phyloP scores from a whole-genome alignment of 495 filamentous ascomycete species.

The Penicillium pancosmium region DNA sequence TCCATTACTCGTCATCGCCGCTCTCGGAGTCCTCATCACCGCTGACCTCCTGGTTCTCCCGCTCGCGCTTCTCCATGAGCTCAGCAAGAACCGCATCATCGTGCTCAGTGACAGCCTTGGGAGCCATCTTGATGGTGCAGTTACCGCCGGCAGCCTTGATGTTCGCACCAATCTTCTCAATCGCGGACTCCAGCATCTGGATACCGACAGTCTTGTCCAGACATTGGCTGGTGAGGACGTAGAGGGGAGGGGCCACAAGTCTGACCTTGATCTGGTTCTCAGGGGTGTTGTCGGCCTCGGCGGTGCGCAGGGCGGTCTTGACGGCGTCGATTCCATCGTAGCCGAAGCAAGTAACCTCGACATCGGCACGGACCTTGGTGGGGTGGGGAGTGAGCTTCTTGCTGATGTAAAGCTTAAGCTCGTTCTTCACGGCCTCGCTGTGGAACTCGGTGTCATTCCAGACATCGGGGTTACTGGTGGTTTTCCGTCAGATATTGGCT shows the following conservation, averaged over 20 bases:
- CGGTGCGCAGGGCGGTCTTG: conserved; percentile 82
- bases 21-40: conserved; percentile 95
- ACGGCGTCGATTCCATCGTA: conserved; percentile 99
- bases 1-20: conserved; percentile 70
- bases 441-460: conserved; percentile 93
- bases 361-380: conserved; percentile 95
- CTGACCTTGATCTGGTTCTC: conserved; percentile 96
- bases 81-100: conserved; percentile 96
- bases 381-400: conserved; percentile 96
- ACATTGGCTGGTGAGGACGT: conserved; percentile 91
- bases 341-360: conserved; percentile 97
- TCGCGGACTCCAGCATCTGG: conserved; percentile 79
- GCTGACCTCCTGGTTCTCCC: conserved; percentile 95
- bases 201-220: conserved; percentile 90
- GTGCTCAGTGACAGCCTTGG: conserved; percentile 97
- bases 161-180: conserved; percentile 75
- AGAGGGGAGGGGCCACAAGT: conserved; percentile 92
- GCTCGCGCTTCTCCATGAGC: conserved; percentile 98
- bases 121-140: conserved; percentile 92
- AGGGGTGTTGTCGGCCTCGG: conserved; percentile 83
- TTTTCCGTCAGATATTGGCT: conserved; percentile 16
- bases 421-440: conserved; percentile 78
- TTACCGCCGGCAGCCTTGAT: conserved; percentile 75
- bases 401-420: conserved; percentile 89
- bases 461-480: conserved; percentile 82